These are phyloP conservation scores for Termitomyces sp. DNA, from an alignment of 768 basidiomycete genomes.

Conservation along the genomic window DNA sequence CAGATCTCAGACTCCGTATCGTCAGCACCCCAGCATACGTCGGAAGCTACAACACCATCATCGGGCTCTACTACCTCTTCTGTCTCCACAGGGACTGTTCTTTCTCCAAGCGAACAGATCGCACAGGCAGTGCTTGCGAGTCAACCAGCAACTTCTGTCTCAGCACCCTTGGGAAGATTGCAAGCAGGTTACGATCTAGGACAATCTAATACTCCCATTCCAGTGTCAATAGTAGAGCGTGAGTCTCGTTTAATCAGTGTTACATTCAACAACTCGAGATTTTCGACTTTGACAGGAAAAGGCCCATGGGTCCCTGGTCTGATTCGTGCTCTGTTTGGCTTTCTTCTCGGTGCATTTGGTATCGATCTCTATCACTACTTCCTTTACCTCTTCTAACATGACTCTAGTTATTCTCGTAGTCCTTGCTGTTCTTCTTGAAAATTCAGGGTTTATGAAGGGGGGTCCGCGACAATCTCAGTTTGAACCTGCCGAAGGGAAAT, in stretches of 20 bases:
- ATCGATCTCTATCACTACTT: slow-evolving; percentile 22
- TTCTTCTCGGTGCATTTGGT: slow-evolving; percentile 63
- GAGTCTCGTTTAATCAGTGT: slow-evolving; percentile 22
- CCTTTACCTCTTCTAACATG: neutral
- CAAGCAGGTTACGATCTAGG: slow-evolving; percentile 36
- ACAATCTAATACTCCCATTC: slow-evolving; percentile 56
- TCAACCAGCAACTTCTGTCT: slow-evolving; percentile 19
- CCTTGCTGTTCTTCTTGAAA: slow-evolving; percentile 86
- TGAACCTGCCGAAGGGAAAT: slow-evolving; percentile 73
- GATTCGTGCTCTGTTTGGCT: slow-evolving; percentile 49
- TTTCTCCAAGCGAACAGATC: slow-evolving; percentile 32
- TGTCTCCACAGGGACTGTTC: slow-evolving; percentile 7
- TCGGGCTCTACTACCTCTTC: slow-evolving; percentile 6
- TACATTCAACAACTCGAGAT: neutral
- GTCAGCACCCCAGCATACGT: slow-evolving; percentile 2
- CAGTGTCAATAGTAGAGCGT: slow-evolving; percentile 83
- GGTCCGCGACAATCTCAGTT: slow-evolving; percentile 80
- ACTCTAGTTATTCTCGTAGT: slow-evolving; percentile 72
- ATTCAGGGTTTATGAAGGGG: slow-evolving; percentile 88
- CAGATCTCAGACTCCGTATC: slow-evolving; percentile 5
- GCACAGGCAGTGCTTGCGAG: slow-evolving; percentile 44
- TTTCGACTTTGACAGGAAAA: slow-evolving; percentile 42
- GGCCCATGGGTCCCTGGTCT: slow-evolving; percentile 62
- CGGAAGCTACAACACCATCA: slow-evolving; percentile 11
- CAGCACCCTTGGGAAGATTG: slow-evolving; percentile 34